These are phyloP conservation scores for Microbotryomycetes sp. DNA, from an alignment of 1,284 basidiomycete genomes.

Conservation along the genomic window DNA sequence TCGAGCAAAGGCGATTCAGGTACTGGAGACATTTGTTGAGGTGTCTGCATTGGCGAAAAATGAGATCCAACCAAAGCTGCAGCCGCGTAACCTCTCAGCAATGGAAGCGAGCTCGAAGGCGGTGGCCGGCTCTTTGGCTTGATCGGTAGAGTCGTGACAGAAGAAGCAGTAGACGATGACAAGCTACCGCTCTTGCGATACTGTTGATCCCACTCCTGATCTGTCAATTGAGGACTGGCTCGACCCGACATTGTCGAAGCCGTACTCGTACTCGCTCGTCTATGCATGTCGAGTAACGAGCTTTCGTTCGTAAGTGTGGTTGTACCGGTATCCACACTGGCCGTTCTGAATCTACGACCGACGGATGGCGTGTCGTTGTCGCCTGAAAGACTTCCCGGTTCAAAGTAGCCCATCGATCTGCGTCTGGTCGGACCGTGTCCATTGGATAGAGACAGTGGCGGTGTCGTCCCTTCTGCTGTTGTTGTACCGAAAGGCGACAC, in stretches of 20 bases:
- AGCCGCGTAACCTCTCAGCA: not conserved
- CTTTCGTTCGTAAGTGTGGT: constrained; percentile 1
- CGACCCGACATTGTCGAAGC: constrained; percentile 11
- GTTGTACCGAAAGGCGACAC: not conserved
- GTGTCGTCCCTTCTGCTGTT: not conserved
- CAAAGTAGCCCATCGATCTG: constrained; percentile 13
- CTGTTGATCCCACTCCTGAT: constrained; percentile 20
- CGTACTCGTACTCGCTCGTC: constrained; percentile 5
- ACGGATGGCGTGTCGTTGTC: not conserved
- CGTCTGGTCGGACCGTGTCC: not conserved
- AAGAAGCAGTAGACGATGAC: too few relatives aligned
- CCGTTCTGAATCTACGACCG: not conserved
- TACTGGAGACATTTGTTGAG: not conserved
- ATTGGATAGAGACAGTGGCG: not conserved
- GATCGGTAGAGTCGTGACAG: not conserved
- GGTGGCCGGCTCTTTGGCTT: not conserved
- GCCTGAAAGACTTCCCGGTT: not conserved
- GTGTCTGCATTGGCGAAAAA: not conserved
- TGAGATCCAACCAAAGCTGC: not conserved
- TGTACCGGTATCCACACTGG: constrained; percentile 14
- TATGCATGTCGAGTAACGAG: not conserved
- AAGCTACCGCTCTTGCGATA: not conserved
- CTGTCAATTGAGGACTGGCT: constrained; percentile 7
- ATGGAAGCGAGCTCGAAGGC: not conserved
- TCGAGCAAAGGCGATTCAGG: not conserved